phyloP scores from a whole-genome alignment of 148 eudicot species.

The Nepenthes gracilis region DNA sequence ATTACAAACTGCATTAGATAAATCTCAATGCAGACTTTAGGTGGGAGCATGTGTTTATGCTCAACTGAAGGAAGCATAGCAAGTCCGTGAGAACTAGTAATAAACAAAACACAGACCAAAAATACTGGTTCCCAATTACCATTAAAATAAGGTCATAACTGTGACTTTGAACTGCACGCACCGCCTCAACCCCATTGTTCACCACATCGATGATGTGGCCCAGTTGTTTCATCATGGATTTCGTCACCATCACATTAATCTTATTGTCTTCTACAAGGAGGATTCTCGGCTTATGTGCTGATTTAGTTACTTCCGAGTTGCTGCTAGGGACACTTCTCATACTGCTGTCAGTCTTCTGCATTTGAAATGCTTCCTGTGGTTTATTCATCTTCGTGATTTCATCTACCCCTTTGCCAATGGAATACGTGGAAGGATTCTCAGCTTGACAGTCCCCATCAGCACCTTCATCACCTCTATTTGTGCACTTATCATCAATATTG shows the following conservation, averaged over 20 bases:
- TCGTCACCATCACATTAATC: constrained; percentile 81
- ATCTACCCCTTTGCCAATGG: constrained; percentile 6
- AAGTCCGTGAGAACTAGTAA: background rate
- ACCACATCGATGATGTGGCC: constrained; percentile 72
- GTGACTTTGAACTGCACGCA: constrained; percentile 59
- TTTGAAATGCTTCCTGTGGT: constrained; percentile 19
- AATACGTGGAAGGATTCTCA: constrained; percentile 10
- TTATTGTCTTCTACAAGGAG: constrained; percentile 91
- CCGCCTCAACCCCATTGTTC: constrained; percentile 83
- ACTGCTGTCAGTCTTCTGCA: constrained; percentile 21
- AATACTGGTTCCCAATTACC: constrained; percentile 29
- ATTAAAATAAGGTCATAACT: constrained; percentile 71
- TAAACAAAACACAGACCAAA: background rate
- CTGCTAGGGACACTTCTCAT: constrained; percentile 39
- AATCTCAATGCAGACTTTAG: too few species aligned
- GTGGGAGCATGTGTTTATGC: too few species aligned
- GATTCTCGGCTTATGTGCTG: constrained; percentile 42
- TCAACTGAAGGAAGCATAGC: too few species aligned
- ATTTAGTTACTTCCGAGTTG: constrained; percentile 19
- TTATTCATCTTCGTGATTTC: constrained; percentile 12
- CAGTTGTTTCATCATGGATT: constrained; percentile 72
- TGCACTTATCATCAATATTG: constrained; percentile 6
- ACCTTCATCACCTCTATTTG: constrained; percentile 11
- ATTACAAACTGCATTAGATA: too few species aligned
- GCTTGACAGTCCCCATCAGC: constrained; percentile 13